phyloP scores from a whole-genome alignment of 2,329 filamentous ascomycete species.

The Plectosphaerella cucumerina region DNA sequence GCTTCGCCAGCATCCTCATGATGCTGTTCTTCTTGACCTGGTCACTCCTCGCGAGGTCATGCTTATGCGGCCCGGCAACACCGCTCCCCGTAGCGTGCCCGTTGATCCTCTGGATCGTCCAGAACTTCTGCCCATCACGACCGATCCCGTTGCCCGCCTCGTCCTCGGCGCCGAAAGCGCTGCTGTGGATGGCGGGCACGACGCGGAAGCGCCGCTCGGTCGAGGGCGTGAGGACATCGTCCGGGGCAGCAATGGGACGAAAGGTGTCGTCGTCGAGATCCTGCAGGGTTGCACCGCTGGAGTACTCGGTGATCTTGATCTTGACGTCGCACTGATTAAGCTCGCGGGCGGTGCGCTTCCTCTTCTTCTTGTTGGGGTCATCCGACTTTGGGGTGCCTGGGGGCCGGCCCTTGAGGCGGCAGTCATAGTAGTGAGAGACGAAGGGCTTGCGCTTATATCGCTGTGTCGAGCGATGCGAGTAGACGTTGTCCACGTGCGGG shows the following conservation, averaged over 20 bases:
- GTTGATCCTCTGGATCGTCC: conserved; percentile 74
- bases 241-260: conserved; percentile 7
- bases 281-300: conserved; percentile 46
- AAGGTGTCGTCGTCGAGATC: conserved; percentile 12
- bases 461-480: conserved; percentile 79
- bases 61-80: conserved; percentile 68
- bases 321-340: conserved; percentile 82
- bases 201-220: conserved; percentile 8
- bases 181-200: conserved; percentile 11
- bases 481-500: conserved; percentile 79
- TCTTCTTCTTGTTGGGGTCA: conserved; percentile 77
- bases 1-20: conserved; percentile 59
- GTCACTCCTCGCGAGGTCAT: conserved; percentile 69
- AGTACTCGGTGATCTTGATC: conserved; percentile 81
- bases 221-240: conserved; percentile 13
- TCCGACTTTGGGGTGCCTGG: conserved; percentile 76
- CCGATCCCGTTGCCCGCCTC: conserved; percentile 19
- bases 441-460: conserved; percentile 79
- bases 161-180: conserved; percentile 2
- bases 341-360: conserved; percentile 70
- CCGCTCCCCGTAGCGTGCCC: conserved; percentile 68
- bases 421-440: conserved; percentile 81
- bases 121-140: conserved; percentile 52
- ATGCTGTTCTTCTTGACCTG: conserved; percentile 79
- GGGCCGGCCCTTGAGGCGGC: conserved; percentile 73